phyloP scores from a whole-genome alignment of 225 moss, liverwort and hornwort species.

The Climacium dendroides region DNA sequence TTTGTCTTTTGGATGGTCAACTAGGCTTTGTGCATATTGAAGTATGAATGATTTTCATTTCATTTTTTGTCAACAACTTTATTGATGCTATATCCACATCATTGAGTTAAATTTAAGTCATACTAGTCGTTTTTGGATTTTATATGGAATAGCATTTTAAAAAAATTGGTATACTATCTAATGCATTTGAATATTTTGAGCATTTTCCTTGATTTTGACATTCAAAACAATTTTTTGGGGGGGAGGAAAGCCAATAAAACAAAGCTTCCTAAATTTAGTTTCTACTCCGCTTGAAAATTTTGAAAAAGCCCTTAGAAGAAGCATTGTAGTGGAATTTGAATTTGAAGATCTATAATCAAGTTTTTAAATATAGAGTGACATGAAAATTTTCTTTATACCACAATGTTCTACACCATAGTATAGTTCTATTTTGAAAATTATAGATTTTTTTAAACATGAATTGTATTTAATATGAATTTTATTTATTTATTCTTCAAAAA shows the following conservation, averaged over 20 bases:
- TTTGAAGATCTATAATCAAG: too few species aligned
- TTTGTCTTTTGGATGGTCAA: neutral
- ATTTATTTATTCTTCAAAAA: too few species aligned
- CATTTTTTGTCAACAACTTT: neutral
- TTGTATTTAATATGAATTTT: neutral
- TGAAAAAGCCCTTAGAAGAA: too few species aligned
- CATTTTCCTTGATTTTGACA: neutral
- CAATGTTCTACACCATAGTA: neutral
- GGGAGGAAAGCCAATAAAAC: neutral
- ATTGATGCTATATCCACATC: neutral
- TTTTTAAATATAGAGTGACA: too few species aligned
- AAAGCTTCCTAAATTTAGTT: neutral
- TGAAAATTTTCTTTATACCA: too few species aligned
- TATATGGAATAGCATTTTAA: neutral
- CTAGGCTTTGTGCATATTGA: neutral
- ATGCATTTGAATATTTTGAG: neutral
- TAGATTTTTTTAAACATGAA: neutral
- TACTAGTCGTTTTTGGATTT: neutral
- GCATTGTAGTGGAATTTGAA: too few species aligned
- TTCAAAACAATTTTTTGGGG: neutral
- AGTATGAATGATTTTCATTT: neutral
- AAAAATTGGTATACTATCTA: too few species aligned
- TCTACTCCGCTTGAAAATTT: accelerated
- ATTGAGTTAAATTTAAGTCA: neutral
- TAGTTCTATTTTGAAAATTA: neutral